phyloP scores from a whole-genome alignment of 2,329 filamentous ascomycete species.

The Juglanconis sp. region DNA sequence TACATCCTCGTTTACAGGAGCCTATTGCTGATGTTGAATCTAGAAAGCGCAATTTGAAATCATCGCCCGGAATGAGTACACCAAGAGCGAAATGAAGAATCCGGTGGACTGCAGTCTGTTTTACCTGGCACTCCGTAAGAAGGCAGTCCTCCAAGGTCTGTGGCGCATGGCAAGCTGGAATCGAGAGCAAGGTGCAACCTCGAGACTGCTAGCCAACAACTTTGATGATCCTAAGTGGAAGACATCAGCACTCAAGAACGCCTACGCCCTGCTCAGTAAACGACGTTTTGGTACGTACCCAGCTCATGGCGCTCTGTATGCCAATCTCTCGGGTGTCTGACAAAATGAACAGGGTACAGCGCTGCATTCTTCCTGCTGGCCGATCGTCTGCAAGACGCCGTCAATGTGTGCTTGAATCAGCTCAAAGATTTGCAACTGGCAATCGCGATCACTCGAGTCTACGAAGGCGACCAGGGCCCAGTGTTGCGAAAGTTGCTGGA shows the following conservation, averaged over 20 bases:
- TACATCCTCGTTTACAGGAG: neutral
- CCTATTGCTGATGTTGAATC: conserved; percentile 13
- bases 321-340: conserved; percentile 20
- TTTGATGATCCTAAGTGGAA: conserved; percentile 85
- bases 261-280: conserved; percentile 89
- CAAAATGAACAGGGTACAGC: conserved; percentile 72
- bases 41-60: conserved; percentile 78
- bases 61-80: conserved; percentile 92
- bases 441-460: conserved; percentile 81
- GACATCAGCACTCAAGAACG: conserved; percentile 89
- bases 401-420: conserved; percentile 82
- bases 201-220: conserved; percentile 80
- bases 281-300: conserved; percentile 66
- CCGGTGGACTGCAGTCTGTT: conserved; percentile 88
- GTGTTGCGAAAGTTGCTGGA: conserved; percentile 72
- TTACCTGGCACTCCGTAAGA: conserved; percentile 89
- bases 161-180: conserved; percentile 96
- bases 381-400: conserved; percentile 78
- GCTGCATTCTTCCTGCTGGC: conserved; percentile 94
- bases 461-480: conserved; percentile 78
- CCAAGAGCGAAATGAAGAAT: conserved; percentile 80
- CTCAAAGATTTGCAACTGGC: conserved; percentile 87
- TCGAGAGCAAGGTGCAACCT: conserved; percentile 77
- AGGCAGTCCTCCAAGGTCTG: conserved; percentile 81
- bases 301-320: neutral